Evolutionary conservation across 129 eudicot genomes (phyloP).

Genomic region (Chrysanthemum makinoi): DNA sequence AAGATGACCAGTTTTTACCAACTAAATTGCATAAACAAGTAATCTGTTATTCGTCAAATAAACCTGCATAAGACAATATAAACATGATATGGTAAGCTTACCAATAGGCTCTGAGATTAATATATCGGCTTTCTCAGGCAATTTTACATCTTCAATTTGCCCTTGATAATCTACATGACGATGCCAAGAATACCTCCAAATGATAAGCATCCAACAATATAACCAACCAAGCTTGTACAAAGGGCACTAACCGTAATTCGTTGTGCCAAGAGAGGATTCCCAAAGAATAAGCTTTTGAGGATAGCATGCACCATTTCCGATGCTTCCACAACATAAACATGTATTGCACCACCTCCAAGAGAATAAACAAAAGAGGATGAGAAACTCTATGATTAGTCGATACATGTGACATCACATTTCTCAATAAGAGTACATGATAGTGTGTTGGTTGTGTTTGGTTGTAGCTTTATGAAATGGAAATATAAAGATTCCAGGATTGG

Average conservation of each 20-base stretch:
- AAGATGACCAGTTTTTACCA: background rate
- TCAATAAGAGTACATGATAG: no score
- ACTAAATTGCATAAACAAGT: background rate
- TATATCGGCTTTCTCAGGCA: conserved; percentile 97
- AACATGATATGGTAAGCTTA: conserved; percentile 33
- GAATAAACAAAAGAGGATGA: no score
- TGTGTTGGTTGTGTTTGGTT: no score
- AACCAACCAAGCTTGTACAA: conserved; percentile 2
- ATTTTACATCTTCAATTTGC: conserved; percentile 90
- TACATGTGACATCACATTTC: no score
- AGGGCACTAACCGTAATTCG: conserved; percentile 67
- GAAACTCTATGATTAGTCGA: no score
- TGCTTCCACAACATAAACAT: no score
- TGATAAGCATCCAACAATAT: conserved; percentile 19
- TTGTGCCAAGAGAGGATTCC: conserved; percentile 72
- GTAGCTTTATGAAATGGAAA: no score
- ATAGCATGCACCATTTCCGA: no score
- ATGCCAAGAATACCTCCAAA: conserved; percentile 12
- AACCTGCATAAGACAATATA: conserved; percentile 3
- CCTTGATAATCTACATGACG: conserved; percentile 71
- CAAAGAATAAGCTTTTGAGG: conserved; percentile 79
- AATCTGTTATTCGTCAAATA: background rate
- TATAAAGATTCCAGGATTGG: no score
- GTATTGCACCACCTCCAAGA: no score
- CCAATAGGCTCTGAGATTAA: conserved; percentile 99